Conservation (phyloP, 306 rosid genomes). For the Dalbergia oliveri region DNA sequence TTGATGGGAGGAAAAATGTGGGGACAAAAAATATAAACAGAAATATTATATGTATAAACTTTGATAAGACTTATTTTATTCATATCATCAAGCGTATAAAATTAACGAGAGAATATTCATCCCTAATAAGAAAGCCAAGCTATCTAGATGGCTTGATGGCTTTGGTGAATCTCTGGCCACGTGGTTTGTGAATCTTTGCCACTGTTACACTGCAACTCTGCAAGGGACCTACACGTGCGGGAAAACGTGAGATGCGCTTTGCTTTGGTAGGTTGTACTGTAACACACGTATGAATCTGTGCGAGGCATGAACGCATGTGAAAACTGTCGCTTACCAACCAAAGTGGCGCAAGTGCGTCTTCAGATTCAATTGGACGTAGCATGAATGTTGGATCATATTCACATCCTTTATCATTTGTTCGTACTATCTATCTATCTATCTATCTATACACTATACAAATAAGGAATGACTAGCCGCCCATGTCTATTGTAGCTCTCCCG, state of each 20-base stretch:
- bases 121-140: not conserved
- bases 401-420: not conserved
- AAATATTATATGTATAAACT: too few relatives aligned
- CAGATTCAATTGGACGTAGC: not conserved
- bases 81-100: too few relatives aligned
- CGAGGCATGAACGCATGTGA: not conserved
- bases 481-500: too few relatives aligned
- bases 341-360: too few relatives aligned
- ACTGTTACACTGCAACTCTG: not conserved
- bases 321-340: conserved; percentile 4
- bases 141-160: not conserved
- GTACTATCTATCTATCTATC: not conserved
- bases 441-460: too few relatives aligned
- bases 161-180: conserved; percentile 54
- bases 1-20: too few relatives aligned
- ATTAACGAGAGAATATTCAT: too few relatives aligned
- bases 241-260: too few relatives aligned
- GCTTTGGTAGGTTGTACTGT: not conserved
- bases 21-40: too few relatives aligned
- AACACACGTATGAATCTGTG: conserved; percentile 21
- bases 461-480: too few relatives aligned
- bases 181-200: conserved; percentile 48
- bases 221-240: too few relatives aligned
- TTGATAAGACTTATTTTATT: too few relatives aligned
- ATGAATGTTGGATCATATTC: conserved; percentile 27